Conservation (phyloP, 768 basidiomycete genomes). For the Rhizopogon rudus region DNA sequence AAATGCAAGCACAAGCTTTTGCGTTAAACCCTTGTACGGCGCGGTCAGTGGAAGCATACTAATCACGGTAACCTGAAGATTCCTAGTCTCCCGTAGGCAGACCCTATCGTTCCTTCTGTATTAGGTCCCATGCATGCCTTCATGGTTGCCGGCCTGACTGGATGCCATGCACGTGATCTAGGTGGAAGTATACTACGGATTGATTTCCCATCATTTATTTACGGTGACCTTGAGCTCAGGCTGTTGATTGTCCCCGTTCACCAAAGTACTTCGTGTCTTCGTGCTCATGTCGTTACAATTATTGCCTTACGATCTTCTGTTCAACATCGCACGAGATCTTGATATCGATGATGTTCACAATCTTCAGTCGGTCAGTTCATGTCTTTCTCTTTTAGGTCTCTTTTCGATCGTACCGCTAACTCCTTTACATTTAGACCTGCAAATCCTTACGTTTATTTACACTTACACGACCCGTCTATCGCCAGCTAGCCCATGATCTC, state of each 20-base stretch:
- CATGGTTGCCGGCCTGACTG: too few species aligned
- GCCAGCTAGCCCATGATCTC: constrained; percentile 55
- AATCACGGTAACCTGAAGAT: background rate
- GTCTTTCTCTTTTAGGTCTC: background rate
- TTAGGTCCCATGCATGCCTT: too few species aligned
- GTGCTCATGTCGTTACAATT: constrained; percentile 30
- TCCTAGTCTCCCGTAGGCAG: too few species aligned
- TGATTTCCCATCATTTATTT: constrained; percentile 1
- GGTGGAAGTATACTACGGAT: background rate
- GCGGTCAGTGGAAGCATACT: constrained; percentile 20
- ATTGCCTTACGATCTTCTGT: constrained; percentile 66
- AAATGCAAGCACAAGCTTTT: constrained; percentile 40
- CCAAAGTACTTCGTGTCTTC: background rate
- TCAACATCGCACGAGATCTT: constrained; percentile 62
- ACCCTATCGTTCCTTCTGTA: too few species aligned
- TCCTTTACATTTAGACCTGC: constrained; percentile 43
- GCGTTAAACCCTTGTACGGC: constrained; percentile 31
- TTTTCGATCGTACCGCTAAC: background rate
- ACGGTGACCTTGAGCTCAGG: too few species aligned
- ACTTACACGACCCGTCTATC: constrained; percentile 63
- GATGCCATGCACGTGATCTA: background rate
- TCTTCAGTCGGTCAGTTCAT: constrained; percentile 52
- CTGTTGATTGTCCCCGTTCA: too few species aligned
- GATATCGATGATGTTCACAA: constrained; percentile 55
- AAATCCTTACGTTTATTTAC: constrained; percentile 56